Evolutionary conservation across 1,284 basidiomycete species (phyloP), one percentile per base, ranked within the genome.

Genomic region (Exobasidium cylindrosporum): DNA sequence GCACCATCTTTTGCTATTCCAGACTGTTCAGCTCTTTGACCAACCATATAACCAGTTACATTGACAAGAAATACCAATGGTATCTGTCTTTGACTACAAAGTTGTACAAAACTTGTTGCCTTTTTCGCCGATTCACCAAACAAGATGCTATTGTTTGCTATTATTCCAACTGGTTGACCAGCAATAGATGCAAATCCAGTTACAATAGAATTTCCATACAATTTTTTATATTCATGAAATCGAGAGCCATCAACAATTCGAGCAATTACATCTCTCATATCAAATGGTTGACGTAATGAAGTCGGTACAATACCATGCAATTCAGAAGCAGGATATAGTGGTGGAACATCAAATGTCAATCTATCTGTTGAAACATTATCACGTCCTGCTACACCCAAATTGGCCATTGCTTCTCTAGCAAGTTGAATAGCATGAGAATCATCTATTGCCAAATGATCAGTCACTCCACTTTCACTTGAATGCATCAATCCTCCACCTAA

Each of bases 1-100:
- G 93, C 93, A 30, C 93, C 93, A 77, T 97, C 92, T 82, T 96
- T 96, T 14, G 93, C 93, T 70, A 97, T 97, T 1, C 93, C 93
- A n/a, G 90, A 90, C 66, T 86, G 86, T 82, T 96, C 92, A 28
- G 92, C 92, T 72, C 92, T 93, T 35, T 91, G 91, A 17, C 92
- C 92, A 6, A 96, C 92, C 92, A 95, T 94, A 77, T 95, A 95
- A 29, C 80, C 80, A 3, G 91, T 92, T 11, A 96, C 91, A 77
- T 97, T 97, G 57, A 96, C 92, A 46, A 97, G 84, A 84, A 96
- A 97, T 26, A 97, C 84, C 7, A 97, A 82, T 0, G 94, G 93
- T 57, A 95, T 92, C 71, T 86, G 85, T 21, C 93, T 85, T 81
- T 97, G 94, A 6, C 91, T 92, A 79, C 93, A 97, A 4, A 96